Base-by-base conservation (phyloP, 768 basidiomycete genomes). In the Rickenella mellea region DNA sequence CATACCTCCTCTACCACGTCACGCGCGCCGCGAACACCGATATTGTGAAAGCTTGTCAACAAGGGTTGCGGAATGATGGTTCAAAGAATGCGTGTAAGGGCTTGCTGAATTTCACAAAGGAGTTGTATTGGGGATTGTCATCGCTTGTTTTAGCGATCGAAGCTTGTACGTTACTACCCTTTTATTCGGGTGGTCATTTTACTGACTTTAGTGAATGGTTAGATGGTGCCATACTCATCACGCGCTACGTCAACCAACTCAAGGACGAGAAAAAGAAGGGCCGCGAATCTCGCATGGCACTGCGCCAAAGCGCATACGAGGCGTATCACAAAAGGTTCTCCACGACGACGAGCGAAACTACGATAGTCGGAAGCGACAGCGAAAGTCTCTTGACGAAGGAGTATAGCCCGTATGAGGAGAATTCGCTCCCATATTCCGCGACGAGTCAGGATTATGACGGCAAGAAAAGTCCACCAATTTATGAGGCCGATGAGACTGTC, bases 221-320 rank as follows among this genome's bases (percentile, higher is more conserved):
- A 80, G 78, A 77, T 47, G 73, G 71, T n/a, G 65, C 63, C 3
- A 48, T 79, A 39, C 65, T 77, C 37, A 67, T 69, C 4, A 68
- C 73, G 11, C 70, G 76, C 6, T 78, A 78, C 51, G 56, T 73
- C 27, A 70, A 72, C 47, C 70, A 68, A 48, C 55, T 80, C 12
- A 64, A 69, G 41, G 57, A 51, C n/a, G 69, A 77, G 51, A 78
- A 78, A 66, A 15, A 61, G 53, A 29, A 56, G 59, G 20, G 65
- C 68, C 29, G 59, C 17, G 58, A 59, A 10, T 59, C 61, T 15
- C 62, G 66, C 22, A 51, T 54, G 50, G 45, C 57, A 41, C 25
- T 25, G 33, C 33, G 33, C 12, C 33, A 36, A 36, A 36, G 33
- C 15, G 33, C 33, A 3, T 36, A 36, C 24, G 33, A 36, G 10